These are phyloP conservation scores for Psilocybe cubensis DNA, from an alignment of 768 basidiomycete genomes.

Conservation along the genomic window DNA sequence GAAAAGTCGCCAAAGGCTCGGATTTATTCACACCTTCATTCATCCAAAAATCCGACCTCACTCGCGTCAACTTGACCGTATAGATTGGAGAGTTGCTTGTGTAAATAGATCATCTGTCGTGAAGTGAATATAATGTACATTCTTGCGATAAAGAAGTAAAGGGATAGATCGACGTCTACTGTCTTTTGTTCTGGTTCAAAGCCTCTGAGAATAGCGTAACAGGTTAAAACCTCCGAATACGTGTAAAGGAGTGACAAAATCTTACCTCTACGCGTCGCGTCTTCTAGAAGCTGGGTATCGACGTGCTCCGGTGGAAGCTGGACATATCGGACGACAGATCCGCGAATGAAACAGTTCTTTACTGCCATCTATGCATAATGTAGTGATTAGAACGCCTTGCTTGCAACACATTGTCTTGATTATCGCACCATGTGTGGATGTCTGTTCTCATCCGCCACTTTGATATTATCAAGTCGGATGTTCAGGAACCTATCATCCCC, in stretches of 20 bases:
- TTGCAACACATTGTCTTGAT: not conserved
- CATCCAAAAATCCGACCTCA: not conserved
- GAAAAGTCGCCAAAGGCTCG: not conserved
- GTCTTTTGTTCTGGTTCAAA: slow-evolving; percentile 40
- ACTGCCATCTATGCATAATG: slow-evolving; percentile 81
- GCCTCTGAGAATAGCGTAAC: slow-evolving; percentile 40
- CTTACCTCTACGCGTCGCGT: slow-evolving; percentile 93
- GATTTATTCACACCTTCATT: not conserved
- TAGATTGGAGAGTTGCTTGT: not conserved
- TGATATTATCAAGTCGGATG: slow-evolving; percentile 93
- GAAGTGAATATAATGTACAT: slow-evolving; percentile 18
- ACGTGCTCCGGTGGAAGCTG: slow-evolving; percentile 91
- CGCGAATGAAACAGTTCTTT: slow-evolving; percentile 98
- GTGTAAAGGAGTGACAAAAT: not conserved
- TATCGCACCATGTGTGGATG: slow-evolving; percentile 92
- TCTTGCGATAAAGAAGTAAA: not conserved
- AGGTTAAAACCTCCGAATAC: slow-evolving; percentile 2
- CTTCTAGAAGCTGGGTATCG: slow-evolving; percentile 94
- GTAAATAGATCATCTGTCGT: not conserved
- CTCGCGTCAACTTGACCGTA: too few relatives aligned
- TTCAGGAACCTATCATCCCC: slow-evolving; percentile 75
- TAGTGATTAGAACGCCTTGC: not conserved
- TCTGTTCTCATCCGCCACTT: slow-evolving; percentile 87
- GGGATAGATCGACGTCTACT: slow-evolving; percentile 1
- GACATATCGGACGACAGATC: slow-evolving; percentile 97